phyloP scores from a whole-genome alignment of 192 early-diverging fungal species.

The Coemansia sp. region DNA sequence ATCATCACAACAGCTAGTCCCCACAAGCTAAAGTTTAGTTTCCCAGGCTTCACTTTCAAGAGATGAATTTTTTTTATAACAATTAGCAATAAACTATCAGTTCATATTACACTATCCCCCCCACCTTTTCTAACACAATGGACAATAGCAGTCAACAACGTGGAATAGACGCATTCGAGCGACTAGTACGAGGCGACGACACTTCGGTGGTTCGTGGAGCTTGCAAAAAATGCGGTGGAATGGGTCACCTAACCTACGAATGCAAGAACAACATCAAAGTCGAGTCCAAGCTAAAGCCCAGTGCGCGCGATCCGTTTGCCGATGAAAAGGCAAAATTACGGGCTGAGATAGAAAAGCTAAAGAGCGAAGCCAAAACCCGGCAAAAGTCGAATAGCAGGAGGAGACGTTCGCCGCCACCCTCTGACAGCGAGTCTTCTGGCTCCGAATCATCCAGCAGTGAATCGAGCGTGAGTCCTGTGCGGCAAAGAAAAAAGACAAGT shows the following conservation, averaged over 20 bases:
- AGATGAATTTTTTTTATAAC: not conserved
- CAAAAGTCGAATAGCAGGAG: not conserved
- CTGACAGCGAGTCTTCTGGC: not conserved
- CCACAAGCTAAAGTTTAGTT: not conserved
- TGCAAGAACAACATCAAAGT: constrained; percentile 54
- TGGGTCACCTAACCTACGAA: constrained; percentile 56
- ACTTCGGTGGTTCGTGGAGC: constrained; percentile 28
- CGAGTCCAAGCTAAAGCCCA: constrained; percentile 14
- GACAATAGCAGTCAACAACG: constrained; percentile 33
- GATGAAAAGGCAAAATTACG: constrained; percentile 43
- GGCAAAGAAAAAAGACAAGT: not conserved
- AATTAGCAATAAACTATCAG: not conserved
- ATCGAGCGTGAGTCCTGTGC: not conserved
- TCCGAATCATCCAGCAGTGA: not conserved
- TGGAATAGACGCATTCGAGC: constrained; percentile 53
- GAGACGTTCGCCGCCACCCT: constrained; percentile 10
- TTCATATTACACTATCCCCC: no score
- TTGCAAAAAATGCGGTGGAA: constrained; percentile 56
- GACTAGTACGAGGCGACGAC: constrained; percentile 44
- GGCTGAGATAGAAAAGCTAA: constrained; percentile 38
- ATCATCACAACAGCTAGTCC: not conserved
- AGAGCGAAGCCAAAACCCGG: constrained; percentile 9
- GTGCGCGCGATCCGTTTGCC: constrained; percentile 33
- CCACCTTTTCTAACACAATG: not conserved
- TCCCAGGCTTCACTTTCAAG: not conserved